Base-by-base conservation (phyloP, 1,284 basidiomycete species). In the Pseudozyma thailandica region DNA sequence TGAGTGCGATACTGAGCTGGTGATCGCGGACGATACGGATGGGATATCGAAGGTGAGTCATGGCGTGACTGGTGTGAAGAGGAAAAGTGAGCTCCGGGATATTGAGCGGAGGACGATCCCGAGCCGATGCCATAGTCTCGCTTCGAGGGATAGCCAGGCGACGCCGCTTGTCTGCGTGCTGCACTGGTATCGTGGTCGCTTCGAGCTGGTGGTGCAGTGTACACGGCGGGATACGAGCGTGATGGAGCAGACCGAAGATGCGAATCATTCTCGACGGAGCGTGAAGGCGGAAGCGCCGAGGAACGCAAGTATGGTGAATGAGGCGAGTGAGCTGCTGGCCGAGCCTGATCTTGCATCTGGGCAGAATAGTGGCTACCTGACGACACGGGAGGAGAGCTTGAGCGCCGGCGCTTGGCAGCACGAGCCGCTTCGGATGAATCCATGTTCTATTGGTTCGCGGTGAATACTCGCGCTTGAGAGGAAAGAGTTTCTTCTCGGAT, bases 321-420 rank as follows among this genome's bases (percentile, higher is more conserved):
- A 3, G 66, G 66, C 3, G 66, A 70, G 16, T 10, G 66, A 39
- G 59, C 21, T 18, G 56, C 44, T 8, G 48, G 27, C 26, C 47
- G 56, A 13, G 39, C n/a, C 12, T 70, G 48, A 48, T 56, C 27
- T 9, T 63, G 44, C n/a, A n/a, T n/a, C n/a, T n/a, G n/a, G n/a
- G n/a, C n/a, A n/a, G n/a, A n/a, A n/a, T n/a, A n/a, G n/a, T n/a
- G n/a, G n/a, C n/a, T n/a, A n/a, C n/a, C n/a, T n/a, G n/a, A n/a
- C n/a, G 52, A 48, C 8, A 42, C n/a, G 7, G 39, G 16, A 9
- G 59, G 62, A 12, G 56, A 65, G n/a, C 44, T 30, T 26, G 51
- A 59, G 28, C 62, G 62, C 42, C 55, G 50, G 48, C 62, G 62
- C 41, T 65, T 65, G 44, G 42, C 35, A 10, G 28, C 18, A 38